phyloP scores from a whole-genome alignment of 2,329 filamentous ascomycete species.

The Aphanoascus verrucosus region DNA sequence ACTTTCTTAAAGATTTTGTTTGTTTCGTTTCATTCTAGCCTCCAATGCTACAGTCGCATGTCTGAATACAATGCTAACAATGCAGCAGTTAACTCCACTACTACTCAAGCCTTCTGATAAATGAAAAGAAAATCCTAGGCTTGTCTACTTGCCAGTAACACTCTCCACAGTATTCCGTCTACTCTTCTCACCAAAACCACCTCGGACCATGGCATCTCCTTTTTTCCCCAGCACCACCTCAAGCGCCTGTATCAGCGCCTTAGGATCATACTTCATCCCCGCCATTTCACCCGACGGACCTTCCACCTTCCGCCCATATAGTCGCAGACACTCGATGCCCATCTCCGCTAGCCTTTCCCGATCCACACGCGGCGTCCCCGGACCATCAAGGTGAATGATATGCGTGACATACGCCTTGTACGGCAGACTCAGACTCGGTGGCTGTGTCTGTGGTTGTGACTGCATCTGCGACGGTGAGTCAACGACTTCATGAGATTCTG shows the following conservation, averaged over 20 bases:
- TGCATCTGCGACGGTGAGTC: background rate
- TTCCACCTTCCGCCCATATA: slow-evolving; percentile 58
- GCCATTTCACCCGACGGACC: slow-evolving; percentile 39
- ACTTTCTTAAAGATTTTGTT: background rate
- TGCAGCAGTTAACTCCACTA: too few species aligned
- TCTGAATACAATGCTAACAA: too few species aligned
- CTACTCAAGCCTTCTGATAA: too few species aligned
- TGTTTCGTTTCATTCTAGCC: background rate
- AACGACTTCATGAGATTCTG: background rate
- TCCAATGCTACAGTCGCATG: background rate
- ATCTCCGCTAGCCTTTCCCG: slow-evolving; percentile 50
- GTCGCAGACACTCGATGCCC: slow-evolving; percentile 65
- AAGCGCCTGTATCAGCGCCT: slow-evolving; percentile 61
- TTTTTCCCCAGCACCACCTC: slow-evolving; percentile 63
- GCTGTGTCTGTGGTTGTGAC: too few species aligned
- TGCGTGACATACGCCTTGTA: slow-evolving; percentile 69
- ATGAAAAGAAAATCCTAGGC: too few species aligned
- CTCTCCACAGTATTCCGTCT: slow-evolving; percentile 48
- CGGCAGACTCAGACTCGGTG: slow-evolving; percentile 29
- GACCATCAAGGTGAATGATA: slow-evolving; percentile 65
- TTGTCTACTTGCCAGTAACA: slow-evolving; percentile 4
- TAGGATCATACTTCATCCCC: slow-evolving; percentile 62
- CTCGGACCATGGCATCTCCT: slow-evolving; percentile 41
- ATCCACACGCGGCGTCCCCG: slow-evolving; percentile 60
- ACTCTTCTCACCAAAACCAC: slow-evolving; percentile 35